Evolutionary conservation across 352 stramenopile species (phyloP).

Genomic region (Globisporangium mamillatum): DNA sequence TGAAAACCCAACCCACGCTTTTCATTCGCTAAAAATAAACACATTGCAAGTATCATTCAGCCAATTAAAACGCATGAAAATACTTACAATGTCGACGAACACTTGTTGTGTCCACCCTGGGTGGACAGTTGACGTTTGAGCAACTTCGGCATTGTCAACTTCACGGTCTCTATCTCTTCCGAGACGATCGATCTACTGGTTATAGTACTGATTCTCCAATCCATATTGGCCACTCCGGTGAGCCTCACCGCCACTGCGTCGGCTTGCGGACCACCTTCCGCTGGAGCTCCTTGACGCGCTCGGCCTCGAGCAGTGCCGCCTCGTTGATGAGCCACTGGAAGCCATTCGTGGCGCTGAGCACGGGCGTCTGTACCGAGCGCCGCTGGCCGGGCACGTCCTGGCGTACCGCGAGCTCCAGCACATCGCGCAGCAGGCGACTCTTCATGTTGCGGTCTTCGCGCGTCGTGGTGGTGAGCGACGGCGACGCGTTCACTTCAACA

Average conservation of each 20-base stretch:
- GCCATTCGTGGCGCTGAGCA: conserved; percentile 54
- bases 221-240: not conserved
- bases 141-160: not conserved
- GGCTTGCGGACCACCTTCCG: conserved; percentile 48
- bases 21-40: conserved; percentile 2
- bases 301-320: conserved; percentile 45
- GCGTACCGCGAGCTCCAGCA: conserved; percentile 61
- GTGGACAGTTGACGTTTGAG: no score
- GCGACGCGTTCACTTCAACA: conserved; percentile 86
- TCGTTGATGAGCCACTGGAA: conserved; percentile 79
- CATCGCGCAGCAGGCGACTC: conserved; percentile 61
- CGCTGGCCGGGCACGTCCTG: conserved; percentile 46
- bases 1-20: not conserved
- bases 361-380: conserved; percentile 32
- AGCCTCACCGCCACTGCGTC: conserved; percentile 32
- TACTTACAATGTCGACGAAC: not conserved
- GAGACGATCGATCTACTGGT: no score
- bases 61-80: not conserved
- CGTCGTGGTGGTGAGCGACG: conserved; percentile 70
- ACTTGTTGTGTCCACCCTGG: no score
- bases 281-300: conserved; percentile 40
- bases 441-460: conserved; percentile 80
- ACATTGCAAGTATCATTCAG: not conserved
- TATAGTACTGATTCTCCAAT: no score
- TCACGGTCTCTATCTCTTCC: no score